Percentiles rank a stretch among this genome's conserved stretches.
phyloP scores from a whole-genome alignment of 1,139 yeast genomes.

The Blastobotrys proliferans region DNA sequence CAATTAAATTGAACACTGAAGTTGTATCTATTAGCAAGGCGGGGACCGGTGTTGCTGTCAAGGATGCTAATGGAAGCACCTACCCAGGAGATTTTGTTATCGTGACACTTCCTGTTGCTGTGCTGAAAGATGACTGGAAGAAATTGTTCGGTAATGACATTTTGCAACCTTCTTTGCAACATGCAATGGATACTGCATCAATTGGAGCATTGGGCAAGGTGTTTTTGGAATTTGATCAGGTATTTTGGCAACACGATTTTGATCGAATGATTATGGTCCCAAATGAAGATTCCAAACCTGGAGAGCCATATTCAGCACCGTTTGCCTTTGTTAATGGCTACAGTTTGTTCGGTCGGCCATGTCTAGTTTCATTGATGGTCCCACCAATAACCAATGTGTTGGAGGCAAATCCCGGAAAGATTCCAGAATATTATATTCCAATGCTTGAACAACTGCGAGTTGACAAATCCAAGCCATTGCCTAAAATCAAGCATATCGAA shows the following conservation, averaged over 20 bases:
- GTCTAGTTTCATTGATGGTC: constrained; percentile 25
- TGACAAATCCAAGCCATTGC: constrained; percentile 28
- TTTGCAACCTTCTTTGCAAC: constrained; percentile 46
- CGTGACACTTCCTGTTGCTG: constrained; percentile 72
- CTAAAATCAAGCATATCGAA: constrained; percentile 50
- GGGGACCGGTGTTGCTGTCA: constrained; percentile 34
- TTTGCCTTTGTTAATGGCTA: constrained; percentile 23
- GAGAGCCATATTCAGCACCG: constrained; percentile 21
- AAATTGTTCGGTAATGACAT: constrained; percentile 44
- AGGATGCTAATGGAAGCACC: constrained; percentile 67
- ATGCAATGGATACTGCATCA: constrained; percentile 49
- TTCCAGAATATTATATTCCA: constrained; percentile 24
- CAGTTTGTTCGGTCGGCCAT: constrained; percentile 23
- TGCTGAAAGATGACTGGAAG: constrained; percentile 38
- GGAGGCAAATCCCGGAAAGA: constrained; percentile 23
- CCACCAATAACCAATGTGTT: constrained; percentile 23
- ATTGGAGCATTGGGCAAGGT: constrained; percentile 78
- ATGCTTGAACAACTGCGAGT: constrained; percentile 22
- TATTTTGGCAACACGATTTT: constrained; percentile 62
- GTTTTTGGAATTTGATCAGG: constrained; percentile 60
- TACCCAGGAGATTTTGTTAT: constrained; percentile 50
- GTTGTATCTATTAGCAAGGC: constrained; percentile 42
- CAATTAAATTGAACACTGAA: constrained; percentile 40
- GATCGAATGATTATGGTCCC: constrained; percentile 26
- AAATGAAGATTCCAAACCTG: constrained; percentile 11